Conservation (phyloP, 73 alveolate species). For the Effrenium voratum region DNA sequence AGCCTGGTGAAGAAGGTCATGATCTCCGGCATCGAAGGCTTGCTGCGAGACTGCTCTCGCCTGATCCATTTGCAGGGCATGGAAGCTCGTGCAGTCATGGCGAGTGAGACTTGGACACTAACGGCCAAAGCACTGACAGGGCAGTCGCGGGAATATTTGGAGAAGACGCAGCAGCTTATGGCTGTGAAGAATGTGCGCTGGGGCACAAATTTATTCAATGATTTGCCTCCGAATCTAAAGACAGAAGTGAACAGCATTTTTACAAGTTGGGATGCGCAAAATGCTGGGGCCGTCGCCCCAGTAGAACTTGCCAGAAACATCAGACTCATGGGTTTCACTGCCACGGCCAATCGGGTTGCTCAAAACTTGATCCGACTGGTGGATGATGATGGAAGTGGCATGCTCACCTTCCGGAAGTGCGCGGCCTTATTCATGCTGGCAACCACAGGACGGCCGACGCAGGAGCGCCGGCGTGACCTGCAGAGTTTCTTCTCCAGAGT, state of each 20-base stretch:
- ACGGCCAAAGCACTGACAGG: constrained; percentile 21
- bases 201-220: constrained; percentile 6
- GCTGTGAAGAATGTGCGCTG: constrained; percentile 11
- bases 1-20: constrained; percentile 48
- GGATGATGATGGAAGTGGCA: constrained; percentile 62
- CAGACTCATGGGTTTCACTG: constrained; percentile 55
- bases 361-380: constrained; percentile 42
- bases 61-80: constrained; percentile 81
- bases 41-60: constrained; percentile 63
- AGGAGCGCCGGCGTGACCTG: constrained; percentile 50
- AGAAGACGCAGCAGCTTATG: neutral
- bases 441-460: constrained; percentile 41
- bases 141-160: neutral
- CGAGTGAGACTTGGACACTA: constrained; percentile 37
- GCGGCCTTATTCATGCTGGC: constrained; percentile 51
- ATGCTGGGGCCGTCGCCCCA: constrained; percentile 34
- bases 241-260: constrained; percentile 47
- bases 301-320: constrained; percentile 46
- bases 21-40: constrained; percentile 59
- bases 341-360: constrained; percentile 46
- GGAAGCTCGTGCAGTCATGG: constrained; percentile 37
- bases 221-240: constrained; percentile 29
- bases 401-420: constrained; percentile 57
- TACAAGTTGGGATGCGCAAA: constrained; percentile 76
- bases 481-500: constrained; percentile 48